Base-by-base conservation (phyloP, 2,329 filamentous ascomycete genomes). In the Pseudogymnoascus sp. region DNA sequence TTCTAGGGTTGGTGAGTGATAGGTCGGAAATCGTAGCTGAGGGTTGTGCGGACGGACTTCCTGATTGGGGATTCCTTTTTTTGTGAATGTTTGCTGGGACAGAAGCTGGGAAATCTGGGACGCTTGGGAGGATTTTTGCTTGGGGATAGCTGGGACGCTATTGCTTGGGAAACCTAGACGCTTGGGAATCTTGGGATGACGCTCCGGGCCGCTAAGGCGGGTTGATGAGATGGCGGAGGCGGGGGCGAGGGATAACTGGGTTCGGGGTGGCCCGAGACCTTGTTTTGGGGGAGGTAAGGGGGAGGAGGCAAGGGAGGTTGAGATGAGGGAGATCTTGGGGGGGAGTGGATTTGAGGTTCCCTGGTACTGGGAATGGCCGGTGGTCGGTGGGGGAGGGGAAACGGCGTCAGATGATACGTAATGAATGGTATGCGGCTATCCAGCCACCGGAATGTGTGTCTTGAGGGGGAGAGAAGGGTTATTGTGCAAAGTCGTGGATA, bases 251-350 rank as follows among this genome's bases (percentile, higher is more conserved):
- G 42, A n/a, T 23, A 9, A 9, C 13, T n/a, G 21, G 21, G 42
- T n/a, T n/a, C 7, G 21, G 21, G 42, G 42, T 2, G 3, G 42
- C 8, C 42, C 13, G 42, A 47, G 21, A 15, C 21, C 11, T 50
- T 10, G 23, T 9, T 13, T 28, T 28, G 15, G 13, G 23, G 44
- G 44, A 47, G 21, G 42, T 15, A 35, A 35, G 33, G 33, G 33
- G 11, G 33, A 7, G 38, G 38, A 42, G 38, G 44, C 9, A 53
- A 31, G 23, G 44, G n/a, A 4, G 15, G 15, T 4, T 10, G 8
- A 53, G 44, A 53, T 53, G 44, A n/a, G n/a, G 44, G 44, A 53
- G 44, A 53, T 53, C 44, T 53, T 28, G n/a, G 44, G 44, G 11
- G 9, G 3, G 44, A 6, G 9, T 3, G 7, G 42, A 47, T 47